phyloP scores from a whole-genome alignment of 1,284 basidiomycete species.

The Ceratobasidium sp. region DNA sequence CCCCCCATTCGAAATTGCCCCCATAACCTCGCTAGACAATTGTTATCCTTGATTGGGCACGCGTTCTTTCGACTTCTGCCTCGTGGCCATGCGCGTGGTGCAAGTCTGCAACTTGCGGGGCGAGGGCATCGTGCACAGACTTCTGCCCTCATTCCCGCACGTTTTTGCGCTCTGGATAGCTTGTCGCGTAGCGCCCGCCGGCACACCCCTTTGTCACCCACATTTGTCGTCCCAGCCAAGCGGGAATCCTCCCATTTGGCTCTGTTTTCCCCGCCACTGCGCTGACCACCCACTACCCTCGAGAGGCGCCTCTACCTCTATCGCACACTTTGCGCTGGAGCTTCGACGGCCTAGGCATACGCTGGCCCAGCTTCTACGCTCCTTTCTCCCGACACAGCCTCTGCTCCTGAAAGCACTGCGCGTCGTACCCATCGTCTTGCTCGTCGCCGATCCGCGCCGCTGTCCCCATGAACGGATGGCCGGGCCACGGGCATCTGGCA shows the following conservation, averaged over 20 bases:
- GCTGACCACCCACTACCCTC: conserved; percentile 12
- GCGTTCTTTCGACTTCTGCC: conserved; percentile 16
- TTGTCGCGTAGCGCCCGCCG: conserved; percentile 5
- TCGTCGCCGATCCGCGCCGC: conserved; percentile 12
- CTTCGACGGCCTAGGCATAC: not conserved
- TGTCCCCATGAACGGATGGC: conserved; percentile 24
- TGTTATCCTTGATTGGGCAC: conserved; percentile 24
- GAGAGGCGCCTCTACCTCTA: conserved; percentile 24
- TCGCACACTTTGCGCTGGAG: conserved; percentile 10
- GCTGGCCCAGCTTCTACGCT: not conserved
- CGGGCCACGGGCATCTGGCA: conserved; percentile 10
- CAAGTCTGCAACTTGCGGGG: not conserved
- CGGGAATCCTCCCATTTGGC: conserved; percentile 21
- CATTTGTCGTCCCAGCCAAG: conserved; percentile 27
- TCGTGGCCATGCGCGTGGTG: conserved; percentile 26
- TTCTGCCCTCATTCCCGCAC: conserved; percentile 29
- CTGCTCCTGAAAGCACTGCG: not conserved
- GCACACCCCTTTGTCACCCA: conserved; percentile 14
- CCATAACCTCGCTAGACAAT: conserved; percentile 16
- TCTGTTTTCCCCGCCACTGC: conserved; percentile 21
- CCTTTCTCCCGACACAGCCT: conserved; percentile 7
- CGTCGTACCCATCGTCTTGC: not conserved
- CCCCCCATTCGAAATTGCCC: not conserved
- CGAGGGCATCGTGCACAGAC: conserved; percentile 15
- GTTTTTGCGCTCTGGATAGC: conserved; percentile 14